Evolutionary conservation across 768 basidiomycete genomes (phyloP), one percentile per base, ranked within the genome.

Genomic region (Lepiota venenata): DNA sequence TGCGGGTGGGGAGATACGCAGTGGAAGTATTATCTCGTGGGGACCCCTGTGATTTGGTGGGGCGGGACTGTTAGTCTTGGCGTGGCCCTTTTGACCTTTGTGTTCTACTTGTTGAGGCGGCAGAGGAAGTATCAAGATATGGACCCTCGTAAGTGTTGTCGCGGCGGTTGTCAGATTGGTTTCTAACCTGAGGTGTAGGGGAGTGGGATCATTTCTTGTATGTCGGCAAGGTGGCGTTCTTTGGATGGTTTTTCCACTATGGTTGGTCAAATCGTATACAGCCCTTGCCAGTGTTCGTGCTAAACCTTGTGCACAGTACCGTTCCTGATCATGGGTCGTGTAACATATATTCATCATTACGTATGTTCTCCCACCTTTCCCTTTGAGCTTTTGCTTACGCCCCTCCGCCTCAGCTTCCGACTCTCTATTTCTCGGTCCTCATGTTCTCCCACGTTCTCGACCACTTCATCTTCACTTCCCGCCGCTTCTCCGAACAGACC

Each of bases 311-410:
- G 18, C 60, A 9, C 61, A 97, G 95, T 88, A 20, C 96, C 96
- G 1, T 99, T 98, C 85, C 73, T 98, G 60, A 85, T 98, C 73
- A 99, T 99, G 97, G 95, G 92, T 18, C 91, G 94, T 56, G 91
- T 94, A 3, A 97, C 94, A 27, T 98, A 98, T 62, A 73, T 98
- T 22, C 96, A 98, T 69, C 94, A 97, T 75, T 98, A 96, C 66
- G 92, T 95, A 61, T 60, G 90, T 81, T 22, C 27, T 47, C 45
- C 40, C 15, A 52, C 16, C n/a, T 22, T 22, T 29, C 18, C 60
- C 10, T 35, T 43, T 37, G 35, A 39, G 5, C 27, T 12, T n/a
- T 12, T 47, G 15, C 50, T 58, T 15, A 56, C 56, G 46, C 43
- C 18, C 16, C 36, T 40, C 8, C 48, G n/a, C 22, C 55, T 1